These are phyloP conservation scores for Monilinia fructicola DNA, from an alignment of 2,329 filamentous ascomycete genomes.

Conservation along the genomic window DNA sequence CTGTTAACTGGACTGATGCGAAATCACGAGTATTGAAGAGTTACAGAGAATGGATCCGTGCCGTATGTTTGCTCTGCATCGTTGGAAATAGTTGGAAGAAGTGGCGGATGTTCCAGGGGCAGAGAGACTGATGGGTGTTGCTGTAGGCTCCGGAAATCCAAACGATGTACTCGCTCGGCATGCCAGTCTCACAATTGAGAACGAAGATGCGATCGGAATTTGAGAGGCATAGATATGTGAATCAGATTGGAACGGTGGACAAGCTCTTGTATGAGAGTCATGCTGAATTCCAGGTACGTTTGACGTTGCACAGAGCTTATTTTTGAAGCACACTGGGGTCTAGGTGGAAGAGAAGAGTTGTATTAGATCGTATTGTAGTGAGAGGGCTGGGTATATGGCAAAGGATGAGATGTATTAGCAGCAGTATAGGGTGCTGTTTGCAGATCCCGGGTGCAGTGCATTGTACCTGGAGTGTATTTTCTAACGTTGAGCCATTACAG, in stretches of 20 bases:
- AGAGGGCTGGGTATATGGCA: not conserved
- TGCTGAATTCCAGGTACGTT: conserved; percentile 82
- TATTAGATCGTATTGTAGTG: not conserved
- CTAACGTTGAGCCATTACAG: conserved; percentile 48
- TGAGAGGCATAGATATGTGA: conserved; percentile 90
- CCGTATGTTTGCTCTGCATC: conserved; percentile 59
- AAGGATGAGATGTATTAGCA: not conserved
- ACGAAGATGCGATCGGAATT: conserved; percentile 97
- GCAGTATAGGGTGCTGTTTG: not conserved
- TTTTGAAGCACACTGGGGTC: conserved; percentile 8
- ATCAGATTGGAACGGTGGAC: conserved; percentile 84
- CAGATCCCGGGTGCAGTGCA: too few species aligned
- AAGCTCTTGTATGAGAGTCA: conserved; percentile 88
- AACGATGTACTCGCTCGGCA: conserved; percentile 90
- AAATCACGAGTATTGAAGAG: conserved; percentile 81
- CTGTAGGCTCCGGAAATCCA: conserved; percentile 90
- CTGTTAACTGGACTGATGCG: conserved; percentile 85
- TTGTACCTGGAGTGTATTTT: not conserved
- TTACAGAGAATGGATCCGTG: conserved; percentile 94
- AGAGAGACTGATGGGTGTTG: conserved; percentile 13
- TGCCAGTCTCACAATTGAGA: conserved; percentile 82
- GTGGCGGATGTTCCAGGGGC: not conserved
- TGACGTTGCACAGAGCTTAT: not conserved
- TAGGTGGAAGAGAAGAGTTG: conserved; percentile 2
- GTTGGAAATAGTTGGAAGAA: not conserved